Evolutionary conservation across 2,329 filamentous ascomycete genomes (phyloP), one percentile per base, ranked within the genome.

Genomic region (Phoma sp.): DNA sequence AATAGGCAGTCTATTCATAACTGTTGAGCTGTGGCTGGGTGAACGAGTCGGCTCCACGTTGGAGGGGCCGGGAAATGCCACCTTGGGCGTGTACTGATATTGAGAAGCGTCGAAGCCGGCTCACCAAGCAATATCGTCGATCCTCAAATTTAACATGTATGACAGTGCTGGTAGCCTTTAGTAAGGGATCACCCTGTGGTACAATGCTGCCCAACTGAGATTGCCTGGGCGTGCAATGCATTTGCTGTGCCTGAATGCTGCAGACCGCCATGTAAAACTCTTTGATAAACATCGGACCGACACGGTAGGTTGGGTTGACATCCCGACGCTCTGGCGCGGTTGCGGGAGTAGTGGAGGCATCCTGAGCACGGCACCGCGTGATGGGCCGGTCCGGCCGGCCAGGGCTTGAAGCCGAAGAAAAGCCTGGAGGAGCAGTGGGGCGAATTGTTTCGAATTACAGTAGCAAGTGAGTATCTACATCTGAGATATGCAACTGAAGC

Each of bases 171-270:
- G 6, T 6, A 43, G 31, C 13, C 7, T 44, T 15, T 24, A 33
- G 19, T 38, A 27, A 40, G 33, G 36, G 27, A 31, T 31, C 17
- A 19, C 27, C 24, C 45, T 29, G 36, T 24, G 24, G 13, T 33
- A 49, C 35, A 31, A 39, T 27, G n/a, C 22, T 44, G 33, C 15
- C 22, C n/a, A 8, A 44, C 13, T 44, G 33, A 49, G 33, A 17
- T 38, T 43, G 32, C 27, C 39, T 12, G 35, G 40, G 44, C 39
- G 13, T 54, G 35, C 35, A 38, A 22, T 46, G 51, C 35, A 13
- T 21, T 22, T 55, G 45, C 35, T 49, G 39, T 55, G 27, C 27
- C 33, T 22, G 13, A 19, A 19, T 25, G 37, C 43, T 47, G 51
- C 51, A 35, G 38, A 44, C 32, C 33, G 31, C 27, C 37, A 33